Conservation (phyloP, 805 yeast species). For the Pichia phayaonensis region DNA sequence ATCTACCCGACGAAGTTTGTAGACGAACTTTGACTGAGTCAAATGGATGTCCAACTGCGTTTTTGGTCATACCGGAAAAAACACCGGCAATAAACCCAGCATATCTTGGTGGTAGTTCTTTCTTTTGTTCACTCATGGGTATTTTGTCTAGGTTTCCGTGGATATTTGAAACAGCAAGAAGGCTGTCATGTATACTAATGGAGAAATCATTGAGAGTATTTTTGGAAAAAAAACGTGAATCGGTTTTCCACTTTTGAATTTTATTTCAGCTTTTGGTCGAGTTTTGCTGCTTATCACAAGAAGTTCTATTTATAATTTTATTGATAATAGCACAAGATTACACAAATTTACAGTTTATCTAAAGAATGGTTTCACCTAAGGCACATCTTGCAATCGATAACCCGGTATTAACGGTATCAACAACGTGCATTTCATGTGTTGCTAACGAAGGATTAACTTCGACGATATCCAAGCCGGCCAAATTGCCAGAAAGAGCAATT, state of each 20-base stretch:
- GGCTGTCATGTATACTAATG: neutral
- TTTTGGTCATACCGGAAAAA: constrained; percentile 79
- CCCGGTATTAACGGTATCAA: constrained; percentile 85
- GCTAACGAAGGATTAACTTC: constrained; percentile 91
- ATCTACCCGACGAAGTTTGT: constrained; percentile 59
- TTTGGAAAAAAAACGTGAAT: no score
- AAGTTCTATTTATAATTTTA: neutral
- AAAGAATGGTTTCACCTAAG: constrained; percentile 80
- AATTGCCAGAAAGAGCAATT: constrained; percentile 80
- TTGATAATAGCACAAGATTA: neutral
- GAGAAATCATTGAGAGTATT: neutral
- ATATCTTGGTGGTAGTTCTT: constrained; percentile 39
- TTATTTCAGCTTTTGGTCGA: neutral
- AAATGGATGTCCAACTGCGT: constrained; percentile 89
- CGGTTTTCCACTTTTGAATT: no score
- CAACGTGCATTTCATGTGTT: constrained; percentile 60
- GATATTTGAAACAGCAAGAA: neutral
- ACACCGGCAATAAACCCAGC: constrained; percentile 86
- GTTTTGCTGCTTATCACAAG: neutral
- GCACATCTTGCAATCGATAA: constrained; percentile 91
- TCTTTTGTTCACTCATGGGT: neutral
- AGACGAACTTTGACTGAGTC: constrained; percentile 84
- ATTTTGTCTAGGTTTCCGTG: neutral
- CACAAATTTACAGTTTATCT: constrained; percentile 14
- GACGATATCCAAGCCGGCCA: constrained; percentile 83